Evolutionary conservation across 768 basidiomycete genomes (phyloP).

Genomic region (Favolaschia claudopus): DNA sequence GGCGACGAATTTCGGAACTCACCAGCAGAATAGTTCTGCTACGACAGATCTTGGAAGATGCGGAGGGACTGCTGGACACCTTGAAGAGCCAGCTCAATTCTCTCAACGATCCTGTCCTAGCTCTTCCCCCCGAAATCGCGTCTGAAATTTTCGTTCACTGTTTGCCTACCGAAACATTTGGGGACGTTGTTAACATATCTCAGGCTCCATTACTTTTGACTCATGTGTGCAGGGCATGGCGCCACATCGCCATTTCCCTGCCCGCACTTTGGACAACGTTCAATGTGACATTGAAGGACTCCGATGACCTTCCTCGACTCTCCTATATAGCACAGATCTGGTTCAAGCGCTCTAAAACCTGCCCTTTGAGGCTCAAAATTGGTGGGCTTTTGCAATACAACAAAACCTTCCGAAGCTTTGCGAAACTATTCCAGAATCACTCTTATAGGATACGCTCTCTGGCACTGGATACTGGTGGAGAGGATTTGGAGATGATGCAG

Average conservation of each 20-base stretch:
- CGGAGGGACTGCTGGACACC: too few relatives aligned
- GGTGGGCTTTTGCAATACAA: background rate
- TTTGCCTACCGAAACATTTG: background rate
- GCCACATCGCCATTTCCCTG: conserved; percentile 4
- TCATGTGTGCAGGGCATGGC: conserved; percentile 7
- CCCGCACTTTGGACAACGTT: conserved; percentile 9
- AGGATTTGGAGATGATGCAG: background rate
- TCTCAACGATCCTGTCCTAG: too few relatives aligned
- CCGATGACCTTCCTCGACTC: background rate
- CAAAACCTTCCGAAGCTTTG: background rate
- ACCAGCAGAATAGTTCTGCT: too few relatives aligned
- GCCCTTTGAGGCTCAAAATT: background rate
- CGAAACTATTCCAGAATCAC: background rate
- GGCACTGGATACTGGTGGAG: background rate
- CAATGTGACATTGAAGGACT: background rate
- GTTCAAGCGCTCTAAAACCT: background rate
- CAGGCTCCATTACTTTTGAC: conserved; percentile 2
- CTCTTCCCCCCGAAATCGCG: conserved; percentile 11
- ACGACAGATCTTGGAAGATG: too few relatives aligned
- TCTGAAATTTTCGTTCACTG: conserved; percentile 16
- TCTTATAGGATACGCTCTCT: background rate
- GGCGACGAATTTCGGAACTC: too few relatives aligned
- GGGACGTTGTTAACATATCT: background rate
- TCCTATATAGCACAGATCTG: background rate
- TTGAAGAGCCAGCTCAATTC: too few relatives aligned